These are phyloP conservation scores for Avena eriantha DNA, from an alignment of 176 grass and related monocot species.

Conservation along the genomic window DNA sequence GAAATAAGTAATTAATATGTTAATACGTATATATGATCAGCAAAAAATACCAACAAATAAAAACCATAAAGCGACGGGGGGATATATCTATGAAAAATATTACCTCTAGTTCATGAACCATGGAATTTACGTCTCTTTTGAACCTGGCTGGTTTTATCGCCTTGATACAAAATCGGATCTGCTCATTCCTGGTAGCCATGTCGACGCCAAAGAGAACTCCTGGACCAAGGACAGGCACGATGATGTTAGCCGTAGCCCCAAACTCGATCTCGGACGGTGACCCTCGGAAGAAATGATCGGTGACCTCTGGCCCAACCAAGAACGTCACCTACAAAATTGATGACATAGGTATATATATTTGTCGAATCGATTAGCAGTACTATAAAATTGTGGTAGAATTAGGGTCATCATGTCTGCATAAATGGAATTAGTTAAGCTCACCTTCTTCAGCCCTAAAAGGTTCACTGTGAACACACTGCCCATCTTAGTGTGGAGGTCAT, in stretches of 20 bases:
- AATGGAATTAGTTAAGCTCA: background rate
- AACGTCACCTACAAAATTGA: slow-evolving; percentile 14
- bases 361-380: background rate
- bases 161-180: slow-evolving; percentile 32
- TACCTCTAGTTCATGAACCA: slow-evolving; percentile 14
- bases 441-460: slow-evolving; percentile 3
- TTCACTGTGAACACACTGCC: background rate
- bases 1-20: background rate
- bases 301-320: slow-evolving; percentile 10
- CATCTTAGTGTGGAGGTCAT: background rate
- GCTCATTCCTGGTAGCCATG: slow-evolving; percentile 8
- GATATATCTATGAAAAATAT: background rate
- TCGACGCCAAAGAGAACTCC: background rate
- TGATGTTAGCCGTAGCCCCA: background rate
- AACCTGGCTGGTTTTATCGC: background rate
- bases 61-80: background rate
- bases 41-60: background rate
- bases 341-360: background rate
- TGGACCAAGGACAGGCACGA: background rate
- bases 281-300: background rate
- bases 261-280: background rate
- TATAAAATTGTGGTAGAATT: background rate
- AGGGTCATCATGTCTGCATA: background rate
- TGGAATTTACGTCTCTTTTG: background rate
- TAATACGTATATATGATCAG: background rate